phyloP scores from a whole-genome alignment of 192 early-diverging fungal species.

The Gigaspora rosea region DNA sequence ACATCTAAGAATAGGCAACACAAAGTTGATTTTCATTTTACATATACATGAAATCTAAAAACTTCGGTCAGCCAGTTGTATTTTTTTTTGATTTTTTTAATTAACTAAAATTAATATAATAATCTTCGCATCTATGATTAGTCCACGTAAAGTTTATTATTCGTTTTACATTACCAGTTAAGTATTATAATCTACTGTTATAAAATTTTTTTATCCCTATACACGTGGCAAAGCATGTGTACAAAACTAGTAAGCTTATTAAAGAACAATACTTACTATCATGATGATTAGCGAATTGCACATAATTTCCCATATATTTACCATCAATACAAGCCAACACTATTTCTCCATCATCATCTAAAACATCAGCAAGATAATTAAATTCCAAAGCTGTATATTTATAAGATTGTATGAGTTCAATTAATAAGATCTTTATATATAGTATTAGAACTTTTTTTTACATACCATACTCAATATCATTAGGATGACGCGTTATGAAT shows the following conservation, averaged over 20 bases:
- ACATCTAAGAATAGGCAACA: no score
- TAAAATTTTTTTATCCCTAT: no score
- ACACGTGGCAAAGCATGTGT: no score
- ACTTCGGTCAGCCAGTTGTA: no score
- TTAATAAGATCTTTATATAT: neutral
- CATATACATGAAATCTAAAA: no score
- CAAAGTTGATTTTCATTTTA: no score
- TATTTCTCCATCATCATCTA: neutral
- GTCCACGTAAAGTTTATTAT: no score
- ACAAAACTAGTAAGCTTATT: neutral
- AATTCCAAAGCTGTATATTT: slow-evolving; percentile 29
- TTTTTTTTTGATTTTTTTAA: no score
- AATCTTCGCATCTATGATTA: no score
- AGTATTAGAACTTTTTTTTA: neutral
- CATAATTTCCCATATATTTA: slow-evolving; percentile 24
- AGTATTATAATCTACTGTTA: no score
- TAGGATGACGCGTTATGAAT: neutral
- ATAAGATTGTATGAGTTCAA: neutral
- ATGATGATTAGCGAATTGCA: slow-evolving; percentile 26
- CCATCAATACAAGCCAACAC: slow-evolving; percentile 16
- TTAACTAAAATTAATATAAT: no score
- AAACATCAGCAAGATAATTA: slow-evolving; percentile 21
- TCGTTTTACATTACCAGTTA: no score
- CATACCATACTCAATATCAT: slow-evolving; percentile 28
- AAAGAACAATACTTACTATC: slow-evolving; percentile 2